Percentiles rank a stretch among this genome's conserved stretches.
Conservation (phyloP, 768 basidiomycete species). For the Symmetrospora coprosmae region DNA sequence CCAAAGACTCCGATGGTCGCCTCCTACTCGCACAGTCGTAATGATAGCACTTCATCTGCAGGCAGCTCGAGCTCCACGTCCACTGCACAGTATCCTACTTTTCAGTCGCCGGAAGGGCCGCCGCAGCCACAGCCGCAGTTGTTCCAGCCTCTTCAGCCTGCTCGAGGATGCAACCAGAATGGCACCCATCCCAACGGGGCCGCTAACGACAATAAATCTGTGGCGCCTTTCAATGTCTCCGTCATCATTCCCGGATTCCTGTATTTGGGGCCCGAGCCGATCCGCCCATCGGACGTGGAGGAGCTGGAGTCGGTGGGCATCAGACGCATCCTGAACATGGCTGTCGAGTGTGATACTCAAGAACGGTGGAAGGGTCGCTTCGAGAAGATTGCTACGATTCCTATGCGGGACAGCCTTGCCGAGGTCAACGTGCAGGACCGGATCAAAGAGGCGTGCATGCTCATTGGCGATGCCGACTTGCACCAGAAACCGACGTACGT, state of each 20-base stretch:
- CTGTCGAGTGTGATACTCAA: constrained; percentile 35
- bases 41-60: too few relatives aligned
- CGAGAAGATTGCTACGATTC: constrained; percentile 55
- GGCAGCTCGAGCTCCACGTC: too few relatives aligned
- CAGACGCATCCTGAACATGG: constrained; percentile 77
- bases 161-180: too few relatives aligned
- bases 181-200: not conserved
- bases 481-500: constrained; percentile 83
- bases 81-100: not conserved
- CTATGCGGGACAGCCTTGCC: constrained; percentile 90
- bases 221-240: constrained; percentile 56
- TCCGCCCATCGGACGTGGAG: constrained; percentile 55
- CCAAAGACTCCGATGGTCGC: not conserved
- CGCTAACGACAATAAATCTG: not conserved
- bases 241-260: constrained; percentile 82
- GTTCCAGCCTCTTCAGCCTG: not conserved
- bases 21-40: not conserved
- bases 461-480: constrained; percentile 62
- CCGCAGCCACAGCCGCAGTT: not conserved
- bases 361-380: constrained; percentile 51
- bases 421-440: constrained; percentile 73
- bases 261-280: constrained; percentile 78
- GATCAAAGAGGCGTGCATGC: constrained; percentile 55
- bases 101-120: not conserved
- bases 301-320: constrained; percentile 63